Percentiles rank a stretch among this genome's conserved stretches.
Conservation (phyloP, 192 early-diverging fungal species). For the Coemansia asiatica region DNA sequence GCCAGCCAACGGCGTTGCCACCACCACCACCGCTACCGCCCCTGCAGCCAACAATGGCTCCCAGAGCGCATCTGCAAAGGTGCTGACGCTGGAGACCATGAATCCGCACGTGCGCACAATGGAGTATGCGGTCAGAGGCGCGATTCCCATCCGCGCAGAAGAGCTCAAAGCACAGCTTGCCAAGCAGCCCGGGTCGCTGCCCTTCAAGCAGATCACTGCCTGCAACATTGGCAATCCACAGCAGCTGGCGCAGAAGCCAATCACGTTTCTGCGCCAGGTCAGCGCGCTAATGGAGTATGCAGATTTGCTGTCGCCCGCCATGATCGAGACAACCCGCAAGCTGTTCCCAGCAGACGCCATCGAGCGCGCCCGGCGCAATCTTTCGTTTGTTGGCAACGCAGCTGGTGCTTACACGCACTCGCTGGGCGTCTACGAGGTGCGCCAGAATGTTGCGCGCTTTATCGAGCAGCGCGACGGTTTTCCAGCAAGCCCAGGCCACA, state of each 20-base stretch:
- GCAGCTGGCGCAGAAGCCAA: slow-evolving; percentile 83
- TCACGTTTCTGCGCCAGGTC: slow-evolving; percentile 97
- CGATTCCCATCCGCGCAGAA: slow-evolving; percentile 91
- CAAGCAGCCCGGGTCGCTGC: slow-evolving; percentile 52
- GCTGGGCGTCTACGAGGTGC: slow-evolving; percentile 81
- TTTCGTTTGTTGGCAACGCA: slow-evolving; percentile 70
- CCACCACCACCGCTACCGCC: slow-evolving; percentile 13
- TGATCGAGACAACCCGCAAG: slow-evolving; percentile 59
- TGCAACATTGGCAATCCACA: slow-evolving; percentile 96
- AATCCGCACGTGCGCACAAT: slow-evolving; percentile 71
- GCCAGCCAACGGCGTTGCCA: slow-evolving; percentile 6
- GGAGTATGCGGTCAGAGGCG: slow-evolving; percentile 96
- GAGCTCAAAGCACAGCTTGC: slow-evolving; percentile 63
- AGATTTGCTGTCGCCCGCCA: slow-evolving; percentile 66
- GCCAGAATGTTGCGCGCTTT: slow-evolving; percentile 87
- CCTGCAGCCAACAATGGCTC: not conserved
- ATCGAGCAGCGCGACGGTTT: slow-evolving; percentile 93
- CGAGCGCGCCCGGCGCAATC: slow-evolving; percentile 68
- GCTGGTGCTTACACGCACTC: slow-evolving; percentile 94
- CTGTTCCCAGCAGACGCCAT: slow-evolving; percentile 89
- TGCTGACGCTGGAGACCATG: slow-evolving; percentile 70
- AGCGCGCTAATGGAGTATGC: slow-evolving; percentile 87
- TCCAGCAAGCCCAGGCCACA: slow-evolving; percentile 76
- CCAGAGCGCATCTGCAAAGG: slow-evolving; percentile 45
- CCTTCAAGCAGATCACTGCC: slow-evolving; percentile 68